Evolutionary conservation across 805 yeast genomes (phyloP).

Genomic region (Saccharomycopsis olivae): DNA sequence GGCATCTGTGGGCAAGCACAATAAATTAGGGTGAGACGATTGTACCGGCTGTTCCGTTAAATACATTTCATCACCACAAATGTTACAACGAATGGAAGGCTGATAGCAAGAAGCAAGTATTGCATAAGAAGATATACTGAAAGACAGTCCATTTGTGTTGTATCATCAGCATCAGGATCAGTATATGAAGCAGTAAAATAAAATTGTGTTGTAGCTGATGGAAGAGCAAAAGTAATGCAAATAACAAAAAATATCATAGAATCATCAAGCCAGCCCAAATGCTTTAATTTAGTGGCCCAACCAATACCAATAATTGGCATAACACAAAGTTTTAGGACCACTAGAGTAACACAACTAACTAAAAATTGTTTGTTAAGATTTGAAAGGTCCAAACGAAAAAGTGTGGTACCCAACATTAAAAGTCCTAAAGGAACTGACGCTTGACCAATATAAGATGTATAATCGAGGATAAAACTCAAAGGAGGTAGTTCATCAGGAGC

Average conservation of each 20-base stretch:
- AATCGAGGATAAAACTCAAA: conserved; percentile 75
- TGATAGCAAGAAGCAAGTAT: conserved; percentile 50
- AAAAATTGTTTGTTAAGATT: conserved; percentile 35
- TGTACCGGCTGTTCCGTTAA: too few species aligned
- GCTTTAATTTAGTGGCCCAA: conserved; percentile 49
- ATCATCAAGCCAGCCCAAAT: conserved; percentile 52
- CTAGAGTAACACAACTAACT: conserved; percentile 51
- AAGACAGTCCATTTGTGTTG: conserved; percentile 68
- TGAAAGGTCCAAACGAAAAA: conserved; percentile 58
- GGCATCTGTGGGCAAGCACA: too few species aligned
- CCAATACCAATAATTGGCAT: conserved; percentile 73
- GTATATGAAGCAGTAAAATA: conserved; percentile 84
- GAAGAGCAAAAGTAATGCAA: conserved; percentile 67
- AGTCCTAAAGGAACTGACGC: conserved; percentile 88
- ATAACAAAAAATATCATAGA: conserved; percentile 59
- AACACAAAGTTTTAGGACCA: conserved; percentile 47
- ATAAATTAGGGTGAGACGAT: too few species aligned
- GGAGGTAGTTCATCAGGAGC: conserved; percentile 88
- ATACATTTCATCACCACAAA: conserved; percentile 45
- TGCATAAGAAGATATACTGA: conserved; percentile 62
- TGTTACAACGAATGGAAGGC: conserved; percentile 64
- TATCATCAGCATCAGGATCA: conserved; percentile 38
- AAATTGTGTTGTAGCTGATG: conserved; percentile 81
- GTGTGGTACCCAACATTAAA: conserved; percentile 74
- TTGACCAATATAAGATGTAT: conserved; percentile 65